These are phyloP conservation scores for Phytophthora brassicae DNA, from an alignment of 352 stramenopile species.

Conservation along the genomic window DNA sequence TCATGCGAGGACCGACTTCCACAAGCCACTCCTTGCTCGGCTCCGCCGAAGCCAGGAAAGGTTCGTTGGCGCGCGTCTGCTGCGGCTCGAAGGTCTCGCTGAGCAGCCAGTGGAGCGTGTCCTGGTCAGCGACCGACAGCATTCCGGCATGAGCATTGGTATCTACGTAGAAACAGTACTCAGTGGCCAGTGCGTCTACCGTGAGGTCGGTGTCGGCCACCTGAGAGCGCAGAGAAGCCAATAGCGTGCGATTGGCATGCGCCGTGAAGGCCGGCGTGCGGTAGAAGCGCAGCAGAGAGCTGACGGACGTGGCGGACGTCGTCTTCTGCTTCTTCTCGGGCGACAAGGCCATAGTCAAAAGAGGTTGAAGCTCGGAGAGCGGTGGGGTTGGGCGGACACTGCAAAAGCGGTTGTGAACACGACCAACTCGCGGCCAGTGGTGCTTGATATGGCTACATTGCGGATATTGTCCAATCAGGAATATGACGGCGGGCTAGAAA, in stretches of 20 bases:
- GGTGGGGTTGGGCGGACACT: slow-evolving; percentile 17
- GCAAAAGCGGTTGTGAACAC: slow-evolving; percentile 30
- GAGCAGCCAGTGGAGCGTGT: slow-evolving; percentile 94
- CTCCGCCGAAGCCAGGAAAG: slow-evolving; percentile 46
- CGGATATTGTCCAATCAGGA: slow-evolving; percentile 6
- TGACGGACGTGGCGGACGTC: slow-evolving; percentile 20
- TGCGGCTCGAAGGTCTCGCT: slow-evolving; percentile 96
- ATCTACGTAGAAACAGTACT: slow-evolving; percentile 98
- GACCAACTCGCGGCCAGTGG: slow-evolving; percentile 2
- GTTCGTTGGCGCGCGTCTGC: slow-evolving; percentile 56
- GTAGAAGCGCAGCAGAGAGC: slow-evolving; percentile 73
- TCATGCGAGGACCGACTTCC: slow-evolving; percentile 98
- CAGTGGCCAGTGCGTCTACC: slow-evolving; percentile 82
- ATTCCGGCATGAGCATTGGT: slow-evolving; percentile 40
- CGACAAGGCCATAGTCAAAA: slow-evolving; percentile 35
- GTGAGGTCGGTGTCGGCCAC: slow-evolving; percentile 25
- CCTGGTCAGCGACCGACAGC: slow-evolving; percentile 58
- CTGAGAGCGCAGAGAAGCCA: slow-evolving; percentile 40
- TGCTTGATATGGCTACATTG: slow-evolving; percentile 11
- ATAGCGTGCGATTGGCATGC: slow-evolving; percentile 61
- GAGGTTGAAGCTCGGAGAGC: slow-evolving; percentile 26
- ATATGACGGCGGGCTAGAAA: neutral
- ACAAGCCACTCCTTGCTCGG: slow-evolving; percentile 69
- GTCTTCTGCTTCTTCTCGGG: slow-evolving; percentile 79
- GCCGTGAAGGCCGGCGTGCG: slow-evolving; percentile 71